Base-by-base conservation (phyloP, 148 eudicot species). In the Cornus florida region DNA sequence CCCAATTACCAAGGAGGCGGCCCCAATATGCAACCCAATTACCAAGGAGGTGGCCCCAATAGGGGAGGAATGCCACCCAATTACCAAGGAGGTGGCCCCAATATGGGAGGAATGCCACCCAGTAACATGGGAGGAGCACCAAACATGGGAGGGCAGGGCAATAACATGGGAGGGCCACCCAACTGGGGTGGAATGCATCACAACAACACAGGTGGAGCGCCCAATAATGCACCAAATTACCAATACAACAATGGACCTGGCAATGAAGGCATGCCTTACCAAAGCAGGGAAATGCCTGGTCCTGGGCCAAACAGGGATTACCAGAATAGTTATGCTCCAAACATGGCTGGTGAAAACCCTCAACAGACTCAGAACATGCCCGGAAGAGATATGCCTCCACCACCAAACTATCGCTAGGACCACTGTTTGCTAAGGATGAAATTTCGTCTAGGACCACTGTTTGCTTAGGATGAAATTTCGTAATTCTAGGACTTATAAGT, bases 381-480 rank as follows among this genome's bases (percentile, higher is more conserved):
- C 5, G 94, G 93, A 69, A 88, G 97, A 87, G 97, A 91, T 74
- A 67, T 60, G 82, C 87, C 90, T 22, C 80, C 80, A 35, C 83
- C 80, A 6, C 81, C 84, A 31, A 81, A 79, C 53, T 88, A 82
- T 83, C 72, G 79, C 13, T 81, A 67, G 78, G 5, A 16, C 33
- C 23, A 17, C 9, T 67, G 74, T 28, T 28, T 28, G 28, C 57
- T 68, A 74, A 74, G 71, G 71, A 59, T 43, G 79, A 39, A 65
- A 41, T 75, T 28, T 33, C 10, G 22, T 35, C 38, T 67, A 73
- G 84, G 28, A 28, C 28, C 28, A 28, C 28, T 28, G 28, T 28
- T 28, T 28, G 28, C 57, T 68, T 70, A 53, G 71, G 71, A 59
- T 43, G 79, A 39, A 65, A 41, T 75, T 28, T 33, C 10, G 14